Conservation (phyloP, 139 green algal genomes). For the Micractinium conductrix region DNA sequence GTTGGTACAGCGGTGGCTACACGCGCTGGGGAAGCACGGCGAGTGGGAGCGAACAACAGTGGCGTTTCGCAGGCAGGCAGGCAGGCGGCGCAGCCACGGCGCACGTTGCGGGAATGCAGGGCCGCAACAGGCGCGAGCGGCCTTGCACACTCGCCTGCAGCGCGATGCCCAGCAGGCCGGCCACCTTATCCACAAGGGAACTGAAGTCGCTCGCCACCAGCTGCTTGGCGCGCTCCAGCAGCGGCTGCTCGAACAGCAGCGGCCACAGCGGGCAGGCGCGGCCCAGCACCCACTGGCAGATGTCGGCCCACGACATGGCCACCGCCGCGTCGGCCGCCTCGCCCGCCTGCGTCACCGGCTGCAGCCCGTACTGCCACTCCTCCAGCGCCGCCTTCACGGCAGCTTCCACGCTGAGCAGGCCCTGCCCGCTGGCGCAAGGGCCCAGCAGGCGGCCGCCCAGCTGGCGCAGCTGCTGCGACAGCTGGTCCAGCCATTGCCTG, state of each 20-base stretch:
- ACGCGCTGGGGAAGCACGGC: too few species aligned
- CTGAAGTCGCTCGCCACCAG: slow-evolving; percentile 66
- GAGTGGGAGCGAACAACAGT: too few species aligned
- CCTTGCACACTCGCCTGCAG: slow-evolving; percentile 15
- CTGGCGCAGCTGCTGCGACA: slow-evolving; percentile 49
- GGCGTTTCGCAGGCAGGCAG: too few species aligned
- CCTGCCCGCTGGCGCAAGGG: slow-evolving; percentile 42
- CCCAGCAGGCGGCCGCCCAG: slow-evolving; percentile 60
- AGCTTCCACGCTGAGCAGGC: slow-evolving; percentile 59
- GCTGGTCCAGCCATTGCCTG: slow-evolving; percentile 64
- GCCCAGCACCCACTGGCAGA: slow-evolving; percentile 81
- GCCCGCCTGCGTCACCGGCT: neutral
- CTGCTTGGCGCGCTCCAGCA: slow-evolving; percentile 63
- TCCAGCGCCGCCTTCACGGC: slow-evolving; percentile 59
- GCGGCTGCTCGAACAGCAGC: slow-evolving; percentile 74
- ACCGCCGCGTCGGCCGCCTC: neutral
- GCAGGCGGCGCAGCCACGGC: too few species aligned
- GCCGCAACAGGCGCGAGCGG: too few species aligned
- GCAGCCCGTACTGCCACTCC: slow-evolving; percentile 31
- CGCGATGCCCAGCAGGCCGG: neutral
- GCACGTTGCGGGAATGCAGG: too few species aligned
- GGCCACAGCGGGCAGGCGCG: slow-evolving; percentile 71
- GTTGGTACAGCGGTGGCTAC: too few species aligned
- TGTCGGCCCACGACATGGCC: slow-evolving; percentile 58
- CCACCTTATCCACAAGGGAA: slow-evolving; percentile 20